Conservation (phyloP, 495 filamentous ascomycete species). For the Rhypophila decipiens region DNA sequence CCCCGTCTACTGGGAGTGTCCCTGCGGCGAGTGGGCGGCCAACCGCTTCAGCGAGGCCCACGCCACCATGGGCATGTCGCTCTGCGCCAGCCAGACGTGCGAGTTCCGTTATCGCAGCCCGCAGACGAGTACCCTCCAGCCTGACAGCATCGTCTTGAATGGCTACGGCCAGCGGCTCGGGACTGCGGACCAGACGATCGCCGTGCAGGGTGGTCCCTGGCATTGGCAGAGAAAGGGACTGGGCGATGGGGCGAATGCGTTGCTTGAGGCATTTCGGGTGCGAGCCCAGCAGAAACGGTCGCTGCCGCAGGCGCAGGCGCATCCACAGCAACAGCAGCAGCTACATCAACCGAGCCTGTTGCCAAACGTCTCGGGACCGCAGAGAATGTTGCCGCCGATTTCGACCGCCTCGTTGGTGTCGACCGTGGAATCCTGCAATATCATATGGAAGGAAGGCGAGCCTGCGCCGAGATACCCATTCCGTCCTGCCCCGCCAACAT, state of each 20-base stretch:
- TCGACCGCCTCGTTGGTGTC: too few relatives aligned
- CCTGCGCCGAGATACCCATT: slow-evolving; percentile 5
- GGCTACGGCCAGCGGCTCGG: slow-evolving; percentile 23
- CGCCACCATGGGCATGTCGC: slow-evolving; percentile 5
- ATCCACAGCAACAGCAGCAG: background rate
- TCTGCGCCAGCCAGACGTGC: slow-evolving; percentile 8
- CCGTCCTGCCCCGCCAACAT: slow-evolving; percentile 2
- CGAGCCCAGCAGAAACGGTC: too few relatives aligned
- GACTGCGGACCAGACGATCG: slow-evolving; percentile 19
- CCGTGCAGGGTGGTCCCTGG: slow-evolving; percentile 20
- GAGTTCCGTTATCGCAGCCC: background rate
- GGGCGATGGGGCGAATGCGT: slow-evolving; percentile 12
- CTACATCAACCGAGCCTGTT: background rate
- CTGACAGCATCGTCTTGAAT: slow-evolving; percentile 20
- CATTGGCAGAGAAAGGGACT: slow-evolving; percentile 18
- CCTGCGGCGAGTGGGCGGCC: slow-evolving; percentile 20
- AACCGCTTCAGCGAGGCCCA: slow-evolving; percentile 11
- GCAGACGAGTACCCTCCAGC: slow-evolving; percentile 2
- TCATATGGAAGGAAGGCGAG: slow-evolving; percentile 3
- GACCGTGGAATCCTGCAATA: background rate
- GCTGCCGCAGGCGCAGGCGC: too few relatives aligned
- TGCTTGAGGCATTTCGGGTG: slow-evolving; percentile 11
- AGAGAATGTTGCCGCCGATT: too few relatives aligned
- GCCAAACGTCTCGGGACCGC: too few relatives aligned
- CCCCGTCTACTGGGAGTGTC: slow-evolving; percentile 22